phyloP scores from a whole-genome alignment of 371 early-diverging fungal genomes.

The Haplosporangium sp. region DNA sequence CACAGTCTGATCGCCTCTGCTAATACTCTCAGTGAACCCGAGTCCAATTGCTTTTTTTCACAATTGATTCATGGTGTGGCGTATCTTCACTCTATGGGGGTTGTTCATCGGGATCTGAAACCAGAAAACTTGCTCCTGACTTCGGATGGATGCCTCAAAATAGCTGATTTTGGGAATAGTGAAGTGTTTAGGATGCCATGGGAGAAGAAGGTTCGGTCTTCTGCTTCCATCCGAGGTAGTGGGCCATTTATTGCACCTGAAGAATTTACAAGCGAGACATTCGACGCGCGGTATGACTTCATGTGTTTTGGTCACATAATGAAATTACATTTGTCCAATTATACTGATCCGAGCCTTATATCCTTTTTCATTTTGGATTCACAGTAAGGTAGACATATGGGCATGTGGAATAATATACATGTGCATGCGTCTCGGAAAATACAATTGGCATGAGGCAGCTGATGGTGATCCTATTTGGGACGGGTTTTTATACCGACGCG shows the following conservation, averaged over 20 bases:
- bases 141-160: conserved; percentile 83
- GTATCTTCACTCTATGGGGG: conserved; percentile 73
- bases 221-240: conserved; percentile 73
- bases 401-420: conserved; percentile 70
- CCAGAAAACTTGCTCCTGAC: conserved; percentile 88
- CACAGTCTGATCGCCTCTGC: conserved; percentile 65
- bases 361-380: too few relatives aligned
- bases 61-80: conserved; percentile 76
- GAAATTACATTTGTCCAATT: neutral
- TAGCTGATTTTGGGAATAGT: conserved; percentile 88
- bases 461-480: conserved; percentile 65
- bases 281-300: conserved; percentile 60
- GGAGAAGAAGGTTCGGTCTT: conserved; percentile 62
- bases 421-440: conserved; percentile 67
- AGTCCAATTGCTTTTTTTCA: conserved; percentile 66
- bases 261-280: conserved; percentile 61
- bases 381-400: conserved; percentile 72
- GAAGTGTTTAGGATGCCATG: conserved; percentile 63
- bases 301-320: neutral
- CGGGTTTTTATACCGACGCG: conserved; percentile 33
- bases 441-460: conserved; percentile 67
- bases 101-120: conserved; percentile 80
- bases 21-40: conserved; percentile 58
- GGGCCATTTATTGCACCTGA: conserved; percentile 84
- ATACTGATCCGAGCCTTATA: too few relatives aligned